phyloP scores from a whole-genome alignment of 768 basidiomycete genomes.

The Erythrobasidium yunnanense region DNA sequence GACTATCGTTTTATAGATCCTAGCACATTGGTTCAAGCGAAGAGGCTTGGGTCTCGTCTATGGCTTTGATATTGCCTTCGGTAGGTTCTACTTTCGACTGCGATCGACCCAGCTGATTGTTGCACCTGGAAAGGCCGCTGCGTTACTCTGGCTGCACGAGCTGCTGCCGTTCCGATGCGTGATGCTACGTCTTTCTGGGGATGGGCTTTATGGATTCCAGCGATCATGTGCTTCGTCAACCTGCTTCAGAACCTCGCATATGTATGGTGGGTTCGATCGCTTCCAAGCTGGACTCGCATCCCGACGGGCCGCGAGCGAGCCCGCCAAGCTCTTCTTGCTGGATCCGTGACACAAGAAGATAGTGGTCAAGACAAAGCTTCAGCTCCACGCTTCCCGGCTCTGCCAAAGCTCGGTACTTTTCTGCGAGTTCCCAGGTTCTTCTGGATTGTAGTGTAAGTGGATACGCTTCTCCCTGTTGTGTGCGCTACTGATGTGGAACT shows the following conservation, averaged over 20 bases:
- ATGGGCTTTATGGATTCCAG: constrained; percentile 24
- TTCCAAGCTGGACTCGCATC: constrained; percentile 12
- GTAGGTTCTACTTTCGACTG: not conserved
- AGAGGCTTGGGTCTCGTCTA: constrained; percentile 7
- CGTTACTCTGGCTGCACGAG: not conserved
- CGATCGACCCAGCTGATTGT: not conserved
- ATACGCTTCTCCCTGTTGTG: not conserved
- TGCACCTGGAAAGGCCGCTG: not conserved
- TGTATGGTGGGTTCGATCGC: not conserved
- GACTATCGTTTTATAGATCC: not conserved
- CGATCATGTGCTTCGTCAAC: constrained; percentile 16
- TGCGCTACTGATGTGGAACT: not conserved
- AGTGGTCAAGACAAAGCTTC: too few species aligned
- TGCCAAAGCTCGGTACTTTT: too few species aligned
- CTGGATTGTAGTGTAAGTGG: constrained; percentile 16
- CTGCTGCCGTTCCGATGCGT: constrained; percentile 14
- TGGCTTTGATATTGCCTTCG: constrained; percentile 18
- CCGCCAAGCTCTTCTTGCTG: constrained; percentile 2
- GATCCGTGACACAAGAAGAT: too few species aligned
- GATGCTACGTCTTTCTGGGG: constrained; percentile 3
- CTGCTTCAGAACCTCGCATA: constrained; percentile 12
- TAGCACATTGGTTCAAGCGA: constrained; percentile 20
- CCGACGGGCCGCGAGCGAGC: constrained; percentile 7
- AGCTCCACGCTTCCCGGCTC: too few species aligned
- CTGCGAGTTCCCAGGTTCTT: constrained; percentile 16